These are phyloP conservation scores for Wickerhamomyces mucosus DNA, from an alignment of 805 yeast genomes.

Conservation along the genomic window DNA sequence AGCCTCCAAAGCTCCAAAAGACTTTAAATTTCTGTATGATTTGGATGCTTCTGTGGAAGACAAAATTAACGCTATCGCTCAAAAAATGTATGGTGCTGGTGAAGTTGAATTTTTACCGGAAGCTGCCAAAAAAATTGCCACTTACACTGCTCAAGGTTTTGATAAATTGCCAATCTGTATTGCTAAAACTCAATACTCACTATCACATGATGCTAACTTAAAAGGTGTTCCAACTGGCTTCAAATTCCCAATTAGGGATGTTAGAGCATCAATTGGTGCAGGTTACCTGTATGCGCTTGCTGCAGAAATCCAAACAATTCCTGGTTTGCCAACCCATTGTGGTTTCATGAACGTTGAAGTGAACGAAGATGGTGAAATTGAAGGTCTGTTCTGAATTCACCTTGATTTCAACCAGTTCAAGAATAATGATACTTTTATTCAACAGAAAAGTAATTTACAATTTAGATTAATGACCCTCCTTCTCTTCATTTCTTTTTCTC, in stretches of 20 bases:
- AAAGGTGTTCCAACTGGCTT: slow-evolving; percentile 95
- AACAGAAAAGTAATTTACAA: too few species aligned
- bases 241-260: slow-evolving; percentile 88
- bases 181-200: slow-evolving; percentile 95
- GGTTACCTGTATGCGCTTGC: slow-evolving; percentile 95
- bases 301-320: slow-evolving; percentile 94
- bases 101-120: slow-evolving; percentile 72
- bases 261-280: slow-evolving; percentile 92
- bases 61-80: slow-evolving; percentile 71
- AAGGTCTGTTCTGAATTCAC: slow-evolving; percentile 75
- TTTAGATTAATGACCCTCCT: neutral
- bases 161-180: slow-evolving; percentile 89
- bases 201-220: slow-evolving; percentile 86
- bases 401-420: too few species aligned
- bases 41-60: slow-evolving; percentile 66
- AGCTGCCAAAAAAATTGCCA: slow-evolving; percentile 73
- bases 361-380: slow-evolving; percentile 81
- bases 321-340: slow-evolving; percentile 92
- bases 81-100: slow-evolving; percentile 88
- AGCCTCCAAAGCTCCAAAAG: slow-evolving; percentile 45
- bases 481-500: neutral
- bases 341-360: slow-evolving; percentile 98
- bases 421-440: too few species aligned
- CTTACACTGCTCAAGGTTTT: slow-evolving; percentile 80
- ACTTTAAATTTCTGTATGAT: slow-evolving; percentile 60